These are phyloP conservation scores for Stentor roeselii DNA, from an alignment of 73 alveolate species.

Conservation along the genomic window DNA sequence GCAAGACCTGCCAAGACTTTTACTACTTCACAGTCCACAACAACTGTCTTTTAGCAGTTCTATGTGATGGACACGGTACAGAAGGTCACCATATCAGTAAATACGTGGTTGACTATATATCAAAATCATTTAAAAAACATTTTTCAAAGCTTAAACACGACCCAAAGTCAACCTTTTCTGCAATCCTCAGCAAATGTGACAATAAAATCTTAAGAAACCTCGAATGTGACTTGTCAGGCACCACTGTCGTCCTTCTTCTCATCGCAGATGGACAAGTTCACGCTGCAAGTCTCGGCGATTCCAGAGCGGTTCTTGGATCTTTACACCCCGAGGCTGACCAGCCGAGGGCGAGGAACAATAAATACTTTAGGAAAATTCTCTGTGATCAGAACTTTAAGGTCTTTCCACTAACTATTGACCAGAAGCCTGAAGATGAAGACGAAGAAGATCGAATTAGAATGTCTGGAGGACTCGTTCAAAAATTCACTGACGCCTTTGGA, in stretches of 20 bases:
- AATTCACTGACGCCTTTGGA: background rate
- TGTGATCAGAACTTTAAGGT: background rate
- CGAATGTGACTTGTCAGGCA: background rate
- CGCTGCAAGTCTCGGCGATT: background rate
- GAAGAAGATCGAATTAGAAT: conserved; percentile 75
- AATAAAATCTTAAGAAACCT: background rate
- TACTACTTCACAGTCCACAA: background rate
- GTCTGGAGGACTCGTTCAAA: conserved; percentile 1
- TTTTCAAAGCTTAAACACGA: background rate
- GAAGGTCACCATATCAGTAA: conserved; percentile 24
- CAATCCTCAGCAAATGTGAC: background rate
- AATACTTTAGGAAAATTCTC: background rate
- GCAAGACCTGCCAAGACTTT: background rate
- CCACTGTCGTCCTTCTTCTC: background rate
- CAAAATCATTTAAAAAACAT: background rate
- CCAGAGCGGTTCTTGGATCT: background rate
- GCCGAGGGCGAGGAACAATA: background rate
- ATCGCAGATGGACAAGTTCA: background rate
- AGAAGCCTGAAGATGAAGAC: conserved; percentile 91
- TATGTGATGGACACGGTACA: conserved; percentile 30
- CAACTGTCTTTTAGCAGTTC: background rate
- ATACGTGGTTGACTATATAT: conserved; percentile 7
- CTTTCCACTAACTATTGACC: conserved; percentile 80
- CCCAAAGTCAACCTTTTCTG: conserved; percentile 1
- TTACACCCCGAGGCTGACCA: background rate